These are phyloP conservation scores for Botrytis aclada DNA, from an alignment of 2,329 filamentous ascomycete genomes.

Conservation along the genomic window DNA sequence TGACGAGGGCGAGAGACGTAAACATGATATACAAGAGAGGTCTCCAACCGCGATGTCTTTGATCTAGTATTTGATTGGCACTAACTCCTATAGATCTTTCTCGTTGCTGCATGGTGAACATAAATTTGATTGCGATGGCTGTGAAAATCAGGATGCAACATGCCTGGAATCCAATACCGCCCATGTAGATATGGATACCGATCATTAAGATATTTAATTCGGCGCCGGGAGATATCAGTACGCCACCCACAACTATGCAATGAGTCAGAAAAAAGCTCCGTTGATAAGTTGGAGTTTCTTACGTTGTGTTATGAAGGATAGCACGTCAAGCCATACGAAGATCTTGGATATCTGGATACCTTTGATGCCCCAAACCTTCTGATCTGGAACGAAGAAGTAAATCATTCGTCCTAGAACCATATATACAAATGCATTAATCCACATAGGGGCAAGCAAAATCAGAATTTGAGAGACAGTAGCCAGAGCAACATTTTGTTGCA, in stretches of 20 bases:
- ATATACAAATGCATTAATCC: conserved; percentile 39
- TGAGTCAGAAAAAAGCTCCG: conserved; percentile 37
- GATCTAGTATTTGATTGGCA: conserved; percentile 35
- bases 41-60: conserved; percentile 27
- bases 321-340: conserved; percentile 49
- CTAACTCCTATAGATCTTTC: background rate
- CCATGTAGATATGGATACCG: conserved; percentile 49
- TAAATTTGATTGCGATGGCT: conserved; percentile 42
- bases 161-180: conserved; percentile 51
- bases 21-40: conserved; percentile 42
- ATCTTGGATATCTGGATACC: conserved; percentile 42
- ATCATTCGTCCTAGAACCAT: conserved; percentile 39
- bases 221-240: conserved; percentile 33
- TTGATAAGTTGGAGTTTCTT: conserved; percentile 28
- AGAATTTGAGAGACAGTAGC: conserved; percentile 42
- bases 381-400: conserved; percentile 39
- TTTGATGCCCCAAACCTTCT: conserved; percentile 37
- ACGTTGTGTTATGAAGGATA: conserved; percentile 40
- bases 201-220: conserved; percentile 35
- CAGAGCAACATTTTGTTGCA: conserved; percentile 37
- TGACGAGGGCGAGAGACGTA: conserved; percentile 43
- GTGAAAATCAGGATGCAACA: conserved; percentile 50
- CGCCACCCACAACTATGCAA: background rate
- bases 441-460: conserved; percentile 43
- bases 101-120: conserved; percentile 36